Conservation (phyloP, 1,284 basidiomycete species). For the Malassezia pachydermatis region DNA sequence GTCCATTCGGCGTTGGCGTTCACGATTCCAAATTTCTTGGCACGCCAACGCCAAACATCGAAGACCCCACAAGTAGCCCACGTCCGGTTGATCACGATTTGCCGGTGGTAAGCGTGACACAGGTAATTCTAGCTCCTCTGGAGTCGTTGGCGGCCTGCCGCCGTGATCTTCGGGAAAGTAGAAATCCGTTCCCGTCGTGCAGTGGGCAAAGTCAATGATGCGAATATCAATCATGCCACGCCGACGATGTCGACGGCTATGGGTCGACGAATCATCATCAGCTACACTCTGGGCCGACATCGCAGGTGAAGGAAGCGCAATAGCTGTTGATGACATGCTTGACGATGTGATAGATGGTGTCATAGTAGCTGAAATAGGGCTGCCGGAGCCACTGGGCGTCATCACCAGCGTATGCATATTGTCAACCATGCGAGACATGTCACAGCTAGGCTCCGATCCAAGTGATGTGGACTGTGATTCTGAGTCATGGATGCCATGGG, state of each 20-base stretch:
- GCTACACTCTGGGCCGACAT: background rate
- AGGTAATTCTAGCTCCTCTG: conserved; percentile 46
- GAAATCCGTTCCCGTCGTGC: conserved; percentile 89
- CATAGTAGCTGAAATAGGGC: background rate
- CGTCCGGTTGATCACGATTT: conserved; percentile 74
- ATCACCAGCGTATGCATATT: no score
- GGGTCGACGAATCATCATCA: background rate
- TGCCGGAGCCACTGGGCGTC: no score
- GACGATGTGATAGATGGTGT: background rate
- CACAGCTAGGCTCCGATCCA: no score
- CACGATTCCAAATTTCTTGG: conserved; percentile 52
- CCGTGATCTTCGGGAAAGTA: conserved; percentile 51
- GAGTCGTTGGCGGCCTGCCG: conserved; percentile 25
- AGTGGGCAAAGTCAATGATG: conserved; percentile 97
- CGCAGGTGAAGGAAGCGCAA: conserved; percentile 10
- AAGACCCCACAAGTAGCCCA: conserved; percentile 85
- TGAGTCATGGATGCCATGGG: no score
- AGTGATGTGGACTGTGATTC: no score
- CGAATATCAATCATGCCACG: conserved; percentile 82
- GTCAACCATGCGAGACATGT: no score
- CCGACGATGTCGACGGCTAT: background rate
- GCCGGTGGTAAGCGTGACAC: conserved; percentile 68
- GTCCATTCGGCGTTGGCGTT: conserved; percentile 23
- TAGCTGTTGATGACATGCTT: background rate
- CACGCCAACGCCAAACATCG: conserved; percentile 62